Evolutionary conservation across 495 filamentous ascomycete genomes (phyloP).

Genomic region (Penicillium alfredii): DNA sequence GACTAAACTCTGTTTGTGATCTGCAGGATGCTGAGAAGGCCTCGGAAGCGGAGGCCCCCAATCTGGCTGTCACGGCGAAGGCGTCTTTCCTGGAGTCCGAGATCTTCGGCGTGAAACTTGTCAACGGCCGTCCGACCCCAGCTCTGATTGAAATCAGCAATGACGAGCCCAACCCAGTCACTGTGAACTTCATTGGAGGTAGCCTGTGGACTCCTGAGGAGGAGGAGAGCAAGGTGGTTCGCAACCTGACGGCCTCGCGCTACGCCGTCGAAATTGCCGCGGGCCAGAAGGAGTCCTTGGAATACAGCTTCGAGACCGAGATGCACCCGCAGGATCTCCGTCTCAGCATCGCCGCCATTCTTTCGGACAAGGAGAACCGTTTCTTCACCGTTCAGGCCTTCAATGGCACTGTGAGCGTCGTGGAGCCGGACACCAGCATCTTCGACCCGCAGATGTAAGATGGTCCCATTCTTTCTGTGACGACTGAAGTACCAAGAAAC

Average conservation of each 20-base stretch:
- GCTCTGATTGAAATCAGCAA: conserved; percentile 79
- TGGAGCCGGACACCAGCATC: conserved; percentile 87
- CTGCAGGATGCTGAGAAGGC: conserved; percentile 42
- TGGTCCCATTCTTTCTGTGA: conserved; percentile 1
- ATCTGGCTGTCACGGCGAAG: conserved; percentile 66
- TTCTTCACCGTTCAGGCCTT: conserved; percentile 74
- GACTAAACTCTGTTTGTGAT: conserved; percentile 10
- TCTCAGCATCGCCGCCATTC: conserved; percentile 69
- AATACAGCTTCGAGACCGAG: conserved; percentile 82
- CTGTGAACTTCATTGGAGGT: conserved; percentile 72
- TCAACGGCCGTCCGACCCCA: conserved; percentile 86
- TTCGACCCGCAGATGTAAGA: conserved; percentile 94
- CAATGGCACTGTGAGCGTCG: conserved; percentile 82
- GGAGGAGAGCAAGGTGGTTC: conserved; percentile 56
- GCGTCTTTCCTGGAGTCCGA: conserved; percentile 81
- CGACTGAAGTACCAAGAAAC: conserved; percentile 7
- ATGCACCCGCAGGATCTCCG: conserved; percentile 88
- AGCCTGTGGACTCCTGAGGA: conserved; percentile 59
- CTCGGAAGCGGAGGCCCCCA: conserved; percentile 44
- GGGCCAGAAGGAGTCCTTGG: conserved; percentile 66
- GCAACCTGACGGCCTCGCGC: conserved; percentile 74
- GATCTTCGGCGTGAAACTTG: conserved; percentile 90
- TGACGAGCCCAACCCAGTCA: conserved; percentile 69
- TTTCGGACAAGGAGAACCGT: conserved; percentile 56
- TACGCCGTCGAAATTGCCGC: conserved; percentile 73